These are phyloP conservation scores for Fusarium sp. DNA, from an alignment of 2,329 filamentous ascomycete genomes.

Conservation along the genomic window DNA sequence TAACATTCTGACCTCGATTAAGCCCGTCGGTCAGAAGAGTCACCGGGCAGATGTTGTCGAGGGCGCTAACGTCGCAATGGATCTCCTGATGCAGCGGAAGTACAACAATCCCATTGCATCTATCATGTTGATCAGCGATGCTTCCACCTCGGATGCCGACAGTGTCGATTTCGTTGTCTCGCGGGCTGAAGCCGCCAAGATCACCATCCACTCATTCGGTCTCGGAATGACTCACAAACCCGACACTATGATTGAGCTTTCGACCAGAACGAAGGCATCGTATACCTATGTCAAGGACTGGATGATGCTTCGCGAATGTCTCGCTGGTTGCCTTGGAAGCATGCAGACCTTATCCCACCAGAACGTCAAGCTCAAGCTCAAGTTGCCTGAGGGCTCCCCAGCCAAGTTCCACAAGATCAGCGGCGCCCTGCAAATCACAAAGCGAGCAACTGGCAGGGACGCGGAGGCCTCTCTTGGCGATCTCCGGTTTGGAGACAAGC, in stretches of 20 bases:
- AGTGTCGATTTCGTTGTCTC: constrained; percentile 99
- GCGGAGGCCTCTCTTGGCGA: constrained; percentile 94
- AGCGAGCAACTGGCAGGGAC: constrained; percentile 93
- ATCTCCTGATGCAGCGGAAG: constrained; percentile 97
- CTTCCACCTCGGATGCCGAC: constrained; percentile 92
- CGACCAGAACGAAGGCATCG: constrained; percentile 93
- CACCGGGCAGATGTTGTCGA: constrained; percentile 97
- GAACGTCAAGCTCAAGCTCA: constrained; percentile 95
- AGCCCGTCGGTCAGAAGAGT: constrained; percentile 96
- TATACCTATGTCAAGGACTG: constrained; percentile 99
- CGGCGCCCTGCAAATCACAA: constrained; percentile 95
- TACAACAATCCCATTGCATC: constrained; percentile 95
- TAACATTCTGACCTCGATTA: constrained; percentile 87
- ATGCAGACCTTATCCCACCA: constrained; percentile 97
- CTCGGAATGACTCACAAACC: constrained; percentile 98
- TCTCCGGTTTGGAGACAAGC: constrained; percentile 94
- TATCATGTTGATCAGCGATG: constrained; percentile 97
- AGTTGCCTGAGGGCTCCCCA: constrained; percentile 94
- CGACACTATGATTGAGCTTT: constrained; percentile 98
- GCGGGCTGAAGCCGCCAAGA: constrained; percentile 96
- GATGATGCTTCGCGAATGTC: constrained; percentile 99
- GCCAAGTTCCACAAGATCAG: constrained; percentile 99
- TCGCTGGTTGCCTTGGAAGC: constrained; percentile 92
- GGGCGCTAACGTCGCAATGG: constrained; percentile 98
- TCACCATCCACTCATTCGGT: constrained; percentile 96